phyloP scores from a whole-genome alignment of 306 rosid species.

The Trifolium repens region DNA sequence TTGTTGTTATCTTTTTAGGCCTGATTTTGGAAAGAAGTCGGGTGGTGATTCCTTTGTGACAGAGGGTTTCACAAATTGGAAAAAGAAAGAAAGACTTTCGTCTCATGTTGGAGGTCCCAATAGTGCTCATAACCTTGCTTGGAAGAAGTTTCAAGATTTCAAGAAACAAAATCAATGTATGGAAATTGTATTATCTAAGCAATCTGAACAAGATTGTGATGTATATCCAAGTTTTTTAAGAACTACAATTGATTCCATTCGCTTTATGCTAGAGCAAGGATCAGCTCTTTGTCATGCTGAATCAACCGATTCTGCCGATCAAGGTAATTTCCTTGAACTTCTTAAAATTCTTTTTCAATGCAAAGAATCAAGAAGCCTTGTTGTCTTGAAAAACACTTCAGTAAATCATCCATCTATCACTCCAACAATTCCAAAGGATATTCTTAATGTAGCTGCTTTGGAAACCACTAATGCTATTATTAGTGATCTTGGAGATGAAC shows the following conservation, averaged over 20 bases:
- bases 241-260: conserved; percentile 6
- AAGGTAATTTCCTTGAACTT: conserved; percentile 13
- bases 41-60: conserved; percentile 20
- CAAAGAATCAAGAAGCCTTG: conserved; percentile 5
- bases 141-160: conserved; percentile 23
- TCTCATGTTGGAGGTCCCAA: conserved; percentile 14
- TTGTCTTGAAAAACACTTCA: not conserved
- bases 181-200: not conserved
- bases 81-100: conserved; percentile 5
- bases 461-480: conserved; percentile 27
- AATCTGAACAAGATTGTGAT: not conserved
- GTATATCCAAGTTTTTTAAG: not conserved
- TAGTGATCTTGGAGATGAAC: conserved; percentile 16
- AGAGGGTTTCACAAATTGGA: conserved; percentile 2
- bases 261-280: not conserved
- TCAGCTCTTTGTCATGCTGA: not conserved
- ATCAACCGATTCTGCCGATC: not conserved
- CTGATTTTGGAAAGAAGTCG: not conserved
- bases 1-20: conserved; percentile 26
- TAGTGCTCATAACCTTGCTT: conserved; percentile 18
- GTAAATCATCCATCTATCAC: conserved; percentile 7
- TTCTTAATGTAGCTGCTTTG: conserved; percentile 15
- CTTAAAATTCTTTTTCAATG: not conserved
- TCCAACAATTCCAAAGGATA: conserved; percentile 2
- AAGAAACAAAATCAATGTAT: conserved; percentile 18